These are phyloP conservation scores for Avena insularis DNA, from an alignment of 176 grass and related monocot genomes.

Conservation along the genomic window DNA sequence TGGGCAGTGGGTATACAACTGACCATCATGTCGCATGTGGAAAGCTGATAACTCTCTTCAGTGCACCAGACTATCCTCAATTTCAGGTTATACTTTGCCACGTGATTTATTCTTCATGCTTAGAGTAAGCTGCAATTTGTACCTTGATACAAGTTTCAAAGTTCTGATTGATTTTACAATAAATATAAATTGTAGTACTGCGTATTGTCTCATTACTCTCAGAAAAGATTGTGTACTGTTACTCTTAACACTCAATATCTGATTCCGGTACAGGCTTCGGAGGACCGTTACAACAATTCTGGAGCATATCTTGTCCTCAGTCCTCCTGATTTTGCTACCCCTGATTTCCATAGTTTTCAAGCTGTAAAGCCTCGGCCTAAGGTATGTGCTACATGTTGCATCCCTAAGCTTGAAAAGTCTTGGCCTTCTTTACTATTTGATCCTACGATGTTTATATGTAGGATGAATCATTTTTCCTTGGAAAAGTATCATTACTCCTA, in stretches of 20 bases:
- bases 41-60: constrained; percentile 93
- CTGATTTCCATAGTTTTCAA: constrained; percentile 89
- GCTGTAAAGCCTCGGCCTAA: constrained; percentile 82
- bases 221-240: background rate
- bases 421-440: background rate
- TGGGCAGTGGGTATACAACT: constrained; percentile 95
- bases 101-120: background rate
- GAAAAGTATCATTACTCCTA: background rate
- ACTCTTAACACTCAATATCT: background rate
- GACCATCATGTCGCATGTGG: constrained; percentile 90
- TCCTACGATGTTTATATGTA: background rate
- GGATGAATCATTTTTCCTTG: background rate
- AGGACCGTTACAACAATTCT: constrained; percentile 77
- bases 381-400: constrained; percentile 49
- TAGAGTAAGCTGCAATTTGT: background rate
- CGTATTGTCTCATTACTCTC: background rate
- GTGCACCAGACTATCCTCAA: constrained; percentile 96
- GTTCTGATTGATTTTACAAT: constrained; percentile 4
- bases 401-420: constrained; percentile 11
- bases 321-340: constrained; percentile 79
- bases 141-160: background rate
- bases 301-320: constrained; percentile 92
- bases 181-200: background rate
- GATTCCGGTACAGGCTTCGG: constrained; percentile 62
- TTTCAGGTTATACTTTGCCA: constrained; percentile 70